These are phyloP conservation scores for Porodaedalea pini DNA, from an alignment of 1,284 basidiomycete genomes.

Conservation along the genomic window DNA sequence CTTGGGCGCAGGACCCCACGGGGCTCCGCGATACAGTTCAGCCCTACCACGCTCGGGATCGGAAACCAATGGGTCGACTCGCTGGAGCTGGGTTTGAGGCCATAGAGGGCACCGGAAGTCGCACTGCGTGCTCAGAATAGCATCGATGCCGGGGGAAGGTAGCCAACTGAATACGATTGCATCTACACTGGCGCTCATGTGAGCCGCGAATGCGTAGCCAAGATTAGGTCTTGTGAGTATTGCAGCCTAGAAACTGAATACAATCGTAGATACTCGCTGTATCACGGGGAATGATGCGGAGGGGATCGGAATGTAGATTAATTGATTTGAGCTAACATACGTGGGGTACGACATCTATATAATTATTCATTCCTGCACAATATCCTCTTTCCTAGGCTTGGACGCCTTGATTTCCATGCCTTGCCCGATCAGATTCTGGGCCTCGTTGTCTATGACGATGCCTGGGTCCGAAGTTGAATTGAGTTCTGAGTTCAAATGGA, in stretches of 20 bases:
- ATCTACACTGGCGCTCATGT: neutral
- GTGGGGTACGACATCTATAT: neutral
- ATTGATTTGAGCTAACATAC: conserved; percentile 10
- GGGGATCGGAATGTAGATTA: neutral
- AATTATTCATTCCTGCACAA: conserved; percentile 64
- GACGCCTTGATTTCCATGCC: conserved; percentile 72
- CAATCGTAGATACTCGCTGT: neutral
- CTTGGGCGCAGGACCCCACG: conserved; percentile 1
- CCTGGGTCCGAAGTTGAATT: conserved; percentile 37
- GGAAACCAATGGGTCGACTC: neutral
- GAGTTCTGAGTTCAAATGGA: conserved; percentile 16
- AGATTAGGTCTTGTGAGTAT: conserved; percentile 1
- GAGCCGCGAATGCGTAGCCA: neutral
- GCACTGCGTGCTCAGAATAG: neutral
- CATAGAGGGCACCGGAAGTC: neutral
- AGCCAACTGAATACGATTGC: neutral
- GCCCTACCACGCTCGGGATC: neutral
- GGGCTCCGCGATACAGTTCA: neutral
- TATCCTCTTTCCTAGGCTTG: conserved; percentile 82
- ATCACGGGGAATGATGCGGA: neutral
- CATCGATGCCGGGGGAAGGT: neutral
- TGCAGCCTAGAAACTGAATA: neutral
- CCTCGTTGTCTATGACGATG: conserved; percentile 71
- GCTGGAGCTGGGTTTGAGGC: no score
- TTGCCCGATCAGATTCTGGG: conserved; percentile 68